A percentile compares a stretch with the other conserved stretches of the same genome.
Conservation (phyloP, 495 filamentous ascomycete genomes). For the Arthonia radiata region DNA sequence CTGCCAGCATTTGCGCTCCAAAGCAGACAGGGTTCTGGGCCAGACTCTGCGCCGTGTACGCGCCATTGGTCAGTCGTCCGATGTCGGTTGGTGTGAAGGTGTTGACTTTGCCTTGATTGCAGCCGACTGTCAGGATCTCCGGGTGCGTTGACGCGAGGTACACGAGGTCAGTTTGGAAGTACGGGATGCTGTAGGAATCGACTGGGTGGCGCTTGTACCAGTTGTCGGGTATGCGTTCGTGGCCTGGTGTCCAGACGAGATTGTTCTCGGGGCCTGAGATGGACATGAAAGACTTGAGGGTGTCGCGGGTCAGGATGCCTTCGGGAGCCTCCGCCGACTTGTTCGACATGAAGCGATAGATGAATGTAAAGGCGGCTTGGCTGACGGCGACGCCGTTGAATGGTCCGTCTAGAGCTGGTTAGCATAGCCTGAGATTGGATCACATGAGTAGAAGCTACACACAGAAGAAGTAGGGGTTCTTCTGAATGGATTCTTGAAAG, state of each 20-base stretch:
- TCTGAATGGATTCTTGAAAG: slow-evolving; percentile 10
- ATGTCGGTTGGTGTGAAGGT: slow-evolving; percentile 28
- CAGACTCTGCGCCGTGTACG: slow-evolving; percentile 18
- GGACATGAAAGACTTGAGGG: slow-evolving; percentile 9
- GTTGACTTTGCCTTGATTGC: slow-evolving; percentile 30
- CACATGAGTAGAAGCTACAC: too few relatives aligned
- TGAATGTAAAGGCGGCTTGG: slow-evolving; percentile 9
- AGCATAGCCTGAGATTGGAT: too few relatives aligned
- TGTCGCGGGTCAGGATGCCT: slow-evolving; percentile 10
- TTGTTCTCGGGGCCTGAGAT: slow-evolving; percentile 10
- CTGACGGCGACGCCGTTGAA: slow-evolving; percentile 8
- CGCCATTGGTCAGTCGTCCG: slow-evolving; percentile 22
- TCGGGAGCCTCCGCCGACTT: slow-evolving; percentile 14
- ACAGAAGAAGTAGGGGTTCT: slow-evolving; percentile 17
- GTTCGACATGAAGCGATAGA: slow-evolving; percentile 15
- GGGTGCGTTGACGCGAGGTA: slow-evolving; percentile 6
- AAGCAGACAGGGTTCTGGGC: too few relatives aligned
- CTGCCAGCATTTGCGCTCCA: slow-evolving; percentile 3
- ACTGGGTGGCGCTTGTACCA: slow-evolving; percentile 29
- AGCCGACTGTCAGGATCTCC: slow-evolving; percentile 20
- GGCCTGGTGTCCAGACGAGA: slow-evolving; percentile 19
- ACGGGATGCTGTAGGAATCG: slow-evolving; percentile 19
- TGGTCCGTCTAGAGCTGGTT: too few relatives aligned
- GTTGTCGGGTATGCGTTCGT: slow-evolving; percentile 31
- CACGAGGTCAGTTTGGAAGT: slow-evolving; percentile 15